phyloP scores from a whole-genome alignment of 805 yeast species.

The Starmerella sirachaensis region DNA sequence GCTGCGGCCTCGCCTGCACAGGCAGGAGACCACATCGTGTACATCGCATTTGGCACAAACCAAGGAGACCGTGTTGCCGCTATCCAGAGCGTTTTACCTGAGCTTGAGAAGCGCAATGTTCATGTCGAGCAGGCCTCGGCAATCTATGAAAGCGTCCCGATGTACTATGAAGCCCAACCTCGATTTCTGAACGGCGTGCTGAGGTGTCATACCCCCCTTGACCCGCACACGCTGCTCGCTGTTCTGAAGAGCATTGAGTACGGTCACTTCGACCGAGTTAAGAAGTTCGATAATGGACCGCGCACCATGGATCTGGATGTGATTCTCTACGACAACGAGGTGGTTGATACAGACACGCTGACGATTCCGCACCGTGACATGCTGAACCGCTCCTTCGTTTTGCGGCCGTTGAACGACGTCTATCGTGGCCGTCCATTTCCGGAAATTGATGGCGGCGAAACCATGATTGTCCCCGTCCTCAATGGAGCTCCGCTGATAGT shows the following conservation, averaged over 20 bases:
- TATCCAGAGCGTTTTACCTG: slow-evolving; percentile 43
- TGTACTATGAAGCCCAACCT: slow-evolving; percentile 74
- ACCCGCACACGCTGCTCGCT: slow-evolving; percentile 53
- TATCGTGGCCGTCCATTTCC: slow-evolving; percentile 33
- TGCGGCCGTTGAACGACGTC: slow-evolving; percentile 78
- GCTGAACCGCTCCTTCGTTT: slow-evolving; percentile 82
- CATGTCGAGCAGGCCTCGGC: slow-evolving; percentile 55
- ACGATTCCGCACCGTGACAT: slow-evolving; percentile 77
- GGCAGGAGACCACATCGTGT: slow-evolving; percentile 39
- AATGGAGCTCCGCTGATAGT: neutral
- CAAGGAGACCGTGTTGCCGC: slow-evolving; percentile 58
- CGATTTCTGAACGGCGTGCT: slow-evolving; percentile 77
- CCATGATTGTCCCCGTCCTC: slow-evolving; percentile 6
- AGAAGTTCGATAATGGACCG: slow-evolving; percentile 82
- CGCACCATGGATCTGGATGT: slow-evolving; percentile 85
- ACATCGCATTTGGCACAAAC: slow-evolving; percentile 83
- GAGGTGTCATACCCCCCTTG: slow-evolving; percentile 45
- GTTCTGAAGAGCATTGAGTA: slow-evolving; percentile 70
- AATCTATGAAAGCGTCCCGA: slow-evolving; percentile 78
- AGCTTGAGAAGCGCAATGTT: slow-evolving; percentile 35
- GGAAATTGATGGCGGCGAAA: slow-evolving; percentile 4
- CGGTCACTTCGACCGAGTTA: slow-evolving; percentile 53
- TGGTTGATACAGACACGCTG: slow-evolving; percentile 46
- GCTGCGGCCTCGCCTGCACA: neutral
- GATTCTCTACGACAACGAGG: slow-evolving; percentile 49